Percentiles rank a stretch among this genome's conserved stretches.
Evolutionary conservation across 2,329 filamentous ascomycete genomes (phyloP).

Genomic region (Scopulariopsis brevicaulis): DNA sequence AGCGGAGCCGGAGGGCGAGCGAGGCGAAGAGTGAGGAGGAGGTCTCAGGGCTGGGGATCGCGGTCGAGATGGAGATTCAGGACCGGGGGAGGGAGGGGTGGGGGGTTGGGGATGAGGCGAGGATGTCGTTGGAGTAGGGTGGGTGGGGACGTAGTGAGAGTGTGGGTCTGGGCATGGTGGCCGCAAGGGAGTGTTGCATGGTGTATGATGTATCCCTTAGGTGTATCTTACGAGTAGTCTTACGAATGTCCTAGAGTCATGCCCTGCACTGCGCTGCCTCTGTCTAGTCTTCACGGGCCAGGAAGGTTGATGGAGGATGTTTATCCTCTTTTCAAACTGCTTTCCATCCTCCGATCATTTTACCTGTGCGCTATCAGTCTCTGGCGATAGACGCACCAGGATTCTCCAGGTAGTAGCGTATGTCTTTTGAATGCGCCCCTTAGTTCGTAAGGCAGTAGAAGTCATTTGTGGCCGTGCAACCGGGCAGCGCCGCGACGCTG

Average conservation of each 20-base stretch:
- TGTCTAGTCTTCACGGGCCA: too few relatives aligned
- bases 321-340: background rate
- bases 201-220: background rate
- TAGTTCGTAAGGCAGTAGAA: too few relatives aligned
- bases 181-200: too few relatives aligned
- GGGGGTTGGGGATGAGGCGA: conserved; percentile 73
- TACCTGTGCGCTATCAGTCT: too few relatives aligned
- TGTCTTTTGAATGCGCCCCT: too few relatives aligned
- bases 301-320: background rate
- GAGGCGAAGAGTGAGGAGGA: conserved; percentile 24
- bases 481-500: too few relatives aligned
- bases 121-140: conserved; percentile 67
- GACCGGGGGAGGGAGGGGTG: conserved; percentile 49
- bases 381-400: too few relatives aligned
- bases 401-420: too few relatives aligned
- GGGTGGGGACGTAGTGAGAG: background rate
- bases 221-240: background rate
- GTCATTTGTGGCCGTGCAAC: too few relatives aligned
- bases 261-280: too few relatives aligned
- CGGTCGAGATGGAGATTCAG: conserved; percentile 40
- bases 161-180: background rate
- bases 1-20: conserved; percentile 1
- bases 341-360: background rate
- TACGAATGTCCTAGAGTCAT: background rate
- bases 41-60: conserved; percentile 25